Evolutionary conservation across 1,139 yeast genomes (phyloP), one percentile per base, ranked within the genome.

Genomic region (Blastobotrys serpentis): DNA sequence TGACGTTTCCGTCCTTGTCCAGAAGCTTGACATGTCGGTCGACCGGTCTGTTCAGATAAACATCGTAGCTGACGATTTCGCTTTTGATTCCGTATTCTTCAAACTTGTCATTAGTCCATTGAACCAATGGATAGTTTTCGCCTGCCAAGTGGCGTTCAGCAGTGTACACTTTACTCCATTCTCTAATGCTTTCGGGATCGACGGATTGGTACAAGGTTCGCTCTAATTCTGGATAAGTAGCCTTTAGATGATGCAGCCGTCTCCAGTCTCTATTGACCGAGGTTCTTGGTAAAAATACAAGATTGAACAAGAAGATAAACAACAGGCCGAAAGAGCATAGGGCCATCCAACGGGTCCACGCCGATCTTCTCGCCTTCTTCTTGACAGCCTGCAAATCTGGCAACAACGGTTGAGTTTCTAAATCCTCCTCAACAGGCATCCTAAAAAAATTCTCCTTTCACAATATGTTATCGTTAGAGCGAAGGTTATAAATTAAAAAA

Each of bases 201-300:
- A 68, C 54, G 5, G 62, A 52, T 4, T 57, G 53, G 42, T 67
- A 54, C 32, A 68, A 42, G 2, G 59, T 48, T 2, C 70, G 61
- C 47, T 68, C 67, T 19, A 67, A 46, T 33, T 68, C 72, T 2
- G 62, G 47, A 10, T 52, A 48, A 8, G 70, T 55, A 41, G 64
- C 47, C 29, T 52, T 54, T 21, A 51, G 46, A 39, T 57, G 55
- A 65, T 88, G 88, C 59, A 87, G 68, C 48, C 96, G 69, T 57
- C 92, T 76, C 63, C 86, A 81, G 65, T 90, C 98, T 54, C 97
- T 73, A 47, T 86, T 81, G 16, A 88, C 70, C 1, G 96, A 86
- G 1, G 98, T 88, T 51, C 97, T 69, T 1, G 97, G 97, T 23
- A 89, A 72, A 62, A 90, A 90, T 1, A 86, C 80, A 44, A 88